Evolutionary conservation across 352 stramenopile genomes (phyloP).

Genomic region (Albugo candida): DNA sequence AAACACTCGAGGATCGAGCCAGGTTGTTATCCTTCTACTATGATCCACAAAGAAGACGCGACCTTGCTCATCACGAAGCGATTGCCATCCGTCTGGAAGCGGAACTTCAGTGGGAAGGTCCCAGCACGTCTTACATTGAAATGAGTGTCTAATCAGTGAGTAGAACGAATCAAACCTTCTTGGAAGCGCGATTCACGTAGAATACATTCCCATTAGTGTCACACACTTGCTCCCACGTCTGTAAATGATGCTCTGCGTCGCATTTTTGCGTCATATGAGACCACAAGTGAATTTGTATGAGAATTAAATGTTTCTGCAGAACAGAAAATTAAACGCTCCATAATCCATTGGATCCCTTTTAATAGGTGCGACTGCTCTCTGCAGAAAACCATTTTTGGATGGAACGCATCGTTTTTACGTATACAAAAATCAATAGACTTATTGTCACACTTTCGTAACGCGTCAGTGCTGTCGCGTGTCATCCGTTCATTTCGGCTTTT

Average conservation of each 20-base stretch:
- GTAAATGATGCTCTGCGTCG: constrained; percentile 1
- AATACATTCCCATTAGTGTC: constrained; percentile 70
- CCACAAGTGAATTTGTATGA: too few species aligned
- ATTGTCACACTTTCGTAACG: too few species aligned
- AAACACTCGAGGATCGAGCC: constrained; percentile 54
- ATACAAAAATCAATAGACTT: too few species aligned
- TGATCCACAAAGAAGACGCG: constrained; percentile 74
- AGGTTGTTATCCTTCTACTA: constrained; percentile 49
- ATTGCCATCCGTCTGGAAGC: constrained; percentile 55
- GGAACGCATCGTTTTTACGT: too few species aligned
- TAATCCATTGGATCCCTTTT: too few species aligned
- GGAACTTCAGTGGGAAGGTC: constrained; percentile 41
- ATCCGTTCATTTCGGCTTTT: too few species aligned
- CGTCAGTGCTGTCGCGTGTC: too few species aligned
- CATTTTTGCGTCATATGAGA: neutral
- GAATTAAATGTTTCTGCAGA: too few species aligned
- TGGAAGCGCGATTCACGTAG: constrained; percentile 69
- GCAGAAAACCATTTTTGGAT: too few species aligned
- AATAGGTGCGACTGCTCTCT: too few species aligned
- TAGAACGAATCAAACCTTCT: constrained; percentile 25
- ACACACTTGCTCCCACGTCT: constrained; percentile 55
- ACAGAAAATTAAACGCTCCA: too few species aligned
- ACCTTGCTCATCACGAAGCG: constrained; percentile 49
- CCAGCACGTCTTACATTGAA: constrained; percentile 42
- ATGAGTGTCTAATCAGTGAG: neutral